phyloP scores from a whole-genome alignment of 768 basidiomycete species.

The Kwoniella pini region DNA sequence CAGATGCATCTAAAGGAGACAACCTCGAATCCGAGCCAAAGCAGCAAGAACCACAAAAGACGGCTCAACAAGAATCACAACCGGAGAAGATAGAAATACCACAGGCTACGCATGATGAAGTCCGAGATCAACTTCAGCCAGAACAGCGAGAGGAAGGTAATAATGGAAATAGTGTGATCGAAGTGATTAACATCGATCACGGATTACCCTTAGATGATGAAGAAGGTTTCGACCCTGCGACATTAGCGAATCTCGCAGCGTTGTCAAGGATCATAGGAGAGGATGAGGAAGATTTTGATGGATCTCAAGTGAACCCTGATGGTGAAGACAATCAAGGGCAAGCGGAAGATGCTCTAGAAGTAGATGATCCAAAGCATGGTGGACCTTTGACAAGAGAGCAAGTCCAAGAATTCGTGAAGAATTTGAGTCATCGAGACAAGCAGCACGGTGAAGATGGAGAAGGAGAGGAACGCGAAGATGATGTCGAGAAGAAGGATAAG shows the following conservation, averaged over 20 bases:
- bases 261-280: conserved; percentile 32
- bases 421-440: conserved; percentile 10
- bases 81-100: too few relatives aligned
- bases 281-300: conserved; percentile 15
- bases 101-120: too few relatives aligned
- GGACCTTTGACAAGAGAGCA: conserved; percentile 30
- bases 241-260: conserved; percentile 44
- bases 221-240: conserved; percentile 40
- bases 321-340: conserved; percentile 7
- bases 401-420: conserved; percentile 29
- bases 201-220: conserved; percentile 18
- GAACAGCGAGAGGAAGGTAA: not conserved
- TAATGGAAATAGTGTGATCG: not conserved
- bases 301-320: not conserved
- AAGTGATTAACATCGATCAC: not conserved
- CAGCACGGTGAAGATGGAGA: conserved; percentile 3
- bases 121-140: too few relatives aligned
- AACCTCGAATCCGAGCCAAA: too few relatives aligned
- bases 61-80: too few relatives aligned
- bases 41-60: too few relatives aligned
- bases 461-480: not conserved
- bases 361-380: conserved; percentile 5
- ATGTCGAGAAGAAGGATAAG: conserved; percentile 2
- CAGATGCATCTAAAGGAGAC: too few relatives aligned
- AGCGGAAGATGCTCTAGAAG: conserved; percentile 12